phyloP scores from a whole-genome alignment of 345 rosid species.

The Trapa bicornis region DNA sequence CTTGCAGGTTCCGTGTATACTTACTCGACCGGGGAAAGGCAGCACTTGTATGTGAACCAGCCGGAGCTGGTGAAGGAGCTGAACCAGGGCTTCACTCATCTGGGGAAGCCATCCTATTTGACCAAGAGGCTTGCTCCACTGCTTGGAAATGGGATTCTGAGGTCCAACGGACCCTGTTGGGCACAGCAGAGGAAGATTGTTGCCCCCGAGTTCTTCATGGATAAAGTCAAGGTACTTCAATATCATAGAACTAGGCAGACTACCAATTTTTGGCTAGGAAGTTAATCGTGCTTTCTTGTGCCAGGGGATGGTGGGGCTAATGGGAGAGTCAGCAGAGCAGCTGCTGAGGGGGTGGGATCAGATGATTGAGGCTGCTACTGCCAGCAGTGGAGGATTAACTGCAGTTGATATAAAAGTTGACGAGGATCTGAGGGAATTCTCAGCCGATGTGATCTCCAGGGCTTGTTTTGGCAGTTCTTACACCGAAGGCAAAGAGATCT shows the following conservation, averaged over 20 bases:
- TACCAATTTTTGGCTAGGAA: too few species aligned
- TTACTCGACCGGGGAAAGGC: slow-evolving; percentile 56
- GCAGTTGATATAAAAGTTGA: slow-evolving; percentile 36
- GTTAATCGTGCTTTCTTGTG: background rate
- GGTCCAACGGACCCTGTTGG: slow-evolving; percentile 62
- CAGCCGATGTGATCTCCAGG: slow-evolving; percentile 51
- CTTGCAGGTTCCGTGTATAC: slow-evolving; percentile 49
- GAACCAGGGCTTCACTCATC: slow-evolving; percentile 41
- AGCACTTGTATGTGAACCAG: slow-evolving; percentile 55
- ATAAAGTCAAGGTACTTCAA: slow-evolving; percentile 53
- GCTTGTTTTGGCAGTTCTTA: slow-evolving; percentile 53
- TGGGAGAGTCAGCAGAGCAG: slow-evolving; percentile 38
- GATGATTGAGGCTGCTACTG: slow-evolving; percentile 16
- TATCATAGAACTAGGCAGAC: too few species aligned
- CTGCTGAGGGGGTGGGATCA: slow-evolving; percentile 47
- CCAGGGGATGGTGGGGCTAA: slow-evolving; percentile 58
- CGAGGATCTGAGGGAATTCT: slow-evolving; percentile 31
- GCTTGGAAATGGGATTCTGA: slow-evolving; percentile 60
- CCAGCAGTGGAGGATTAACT: background rate
- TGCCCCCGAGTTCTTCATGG: slow-evolving; percentile 64
- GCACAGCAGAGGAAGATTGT: slow-evolving; percentile 55
- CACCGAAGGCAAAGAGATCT: slow-evolving; percentile 41
- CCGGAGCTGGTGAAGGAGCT: slow-evolving; percentile 63
- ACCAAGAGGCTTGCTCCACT: slow-evolving; percentile 47
- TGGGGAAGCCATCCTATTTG: slow-evolving; percentile 62